Percentiles rank a stretch among this genome's conserved stretches.
Conservation (phyloP, 371 early-diverging fungal genomes). For the Mucor plumbeus region DNA sequence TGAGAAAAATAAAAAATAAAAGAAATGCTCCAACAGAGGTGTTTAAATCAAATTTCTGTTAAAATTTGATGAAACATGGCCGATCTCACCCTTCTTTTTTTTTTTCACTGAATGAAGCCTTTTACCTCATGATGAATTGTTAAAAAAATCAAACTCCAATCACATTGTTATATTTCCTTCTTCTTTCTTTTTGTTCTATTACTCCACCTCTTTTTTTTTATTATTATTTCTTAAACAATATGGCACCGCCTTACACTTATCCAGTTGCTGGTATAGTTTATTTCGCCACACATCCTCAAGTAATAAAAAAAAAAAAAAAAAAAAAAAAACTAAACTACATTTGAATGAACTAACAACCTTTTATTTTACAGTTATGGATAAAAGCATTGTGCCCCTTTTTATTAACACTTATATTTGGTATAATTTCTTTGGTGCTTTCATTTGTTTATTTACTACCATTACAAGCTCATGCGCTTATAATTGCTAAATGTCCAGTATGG, state of each 20-base stretch:
- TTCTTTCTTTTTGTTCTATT: conserved; percentile 4
- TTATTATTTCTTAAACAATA: background rate
- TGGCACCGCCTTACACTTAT: conserved; percentile 54
- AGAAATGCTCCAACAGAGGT: background rate
- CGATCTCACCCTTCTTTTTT: background rate
- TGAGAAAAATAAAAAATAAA: background rate
- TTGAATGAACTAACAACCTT: conserved; percentile 36
- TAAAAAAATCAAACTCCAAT: background rate
- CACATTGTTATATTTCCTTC: background rate
- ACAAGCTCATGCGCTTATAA: conserved; percentile 62
- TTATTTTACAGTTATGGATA: conserved; percentile 49
- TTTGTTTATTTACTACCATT: conserved; percentile 48
- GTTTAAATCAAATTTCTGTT: background rate
- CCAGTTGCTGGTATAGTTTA: conserved; percentile 55
- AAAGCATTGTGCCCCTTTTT: conserved; percentile 52
- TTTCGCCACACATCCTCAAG: conserved; percentile 58
- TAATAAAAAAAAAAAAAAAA: conserved; percentile 12
- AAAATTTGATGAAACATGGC: background rate
- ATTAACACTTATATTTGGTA: conserved; percentile 44
- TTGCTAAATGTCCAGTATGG: conserved; percentile 60
- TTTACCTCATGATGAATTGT: background rate
- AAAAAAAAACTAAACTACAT: background rate
- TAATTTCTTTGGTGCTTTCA: conserved; percentile 41
- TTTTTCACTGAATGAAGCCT: conserved; percentile 2
- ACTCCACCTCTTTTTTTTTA: conserved; percentile 1